Evolutionary conservation across 1,284 basidiomycete genomes (phyloP).

Genomic region (Ustilago nuda): DNA sequence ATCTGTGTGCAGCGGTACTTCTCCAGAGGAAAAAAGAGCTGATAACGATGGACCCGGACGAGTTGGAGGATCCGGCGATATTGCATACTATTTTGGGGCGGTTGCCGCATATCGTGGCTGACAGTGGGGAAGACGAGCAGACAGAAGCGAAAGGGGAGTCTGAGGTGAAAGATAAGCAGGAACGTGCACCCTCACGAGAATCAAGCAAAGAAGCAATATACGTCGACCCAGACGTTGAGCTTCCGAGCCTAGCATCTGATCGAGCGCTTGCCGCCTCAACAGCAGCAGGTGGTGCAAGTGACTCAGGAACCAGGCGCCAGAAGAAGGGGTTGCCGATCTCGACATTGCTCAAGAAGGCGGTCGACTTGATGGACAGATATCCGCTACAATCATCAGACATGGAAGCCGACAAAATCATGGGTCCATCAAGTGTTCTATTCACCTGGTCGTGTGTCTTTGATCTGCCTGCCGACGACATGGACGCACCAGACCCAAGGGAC

Average conservation of each 20-base stretch:
- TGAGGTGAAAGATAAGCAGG: not conserved
- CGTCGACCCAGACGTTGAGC: conserved; percentile 47
- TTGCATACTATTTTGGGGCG: conserved; percentile 48
- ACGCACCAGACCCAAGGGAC: not conserved
- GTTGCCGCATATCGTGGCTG: conserved; percentile 25
- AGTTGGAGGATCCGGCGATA: conserved; percentile 49
- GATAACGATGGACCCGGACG: conserved; percentile 26
- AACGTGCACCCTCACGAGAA: not conserved
- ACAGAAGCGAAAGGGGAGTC: not conserved
- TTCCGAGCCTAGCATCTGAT: conserved; percentile 37
- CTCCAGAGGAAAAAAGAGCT: conserved; percentile 25
- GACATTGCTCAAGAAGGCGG: conserved; percentile 24
- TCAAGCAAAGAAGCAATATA: conserved; percentile 16
- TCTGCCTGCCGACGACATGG: not conserved
- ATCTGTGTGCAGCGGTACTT: conserved; percentile 79
- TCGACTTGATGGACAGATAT: conserved; percentile 21
- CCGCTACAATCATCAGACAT: conserved; percentile 21
- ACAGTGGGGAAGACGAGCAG: not conserved
- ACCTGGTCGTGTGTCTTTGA: conserved; percentile 42
- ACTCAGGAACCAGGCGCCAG: not conserved
- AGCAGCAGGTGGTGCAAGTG: not conserved
- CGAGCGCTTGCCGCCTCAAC: conserved; percentile 19
- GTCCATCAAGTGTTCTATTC: conserved; percentile 47
- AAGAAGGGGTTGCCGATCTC: conserved; percentile 13
- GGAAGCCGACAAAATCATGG: conserved; percentile 42